Evolutionary conservation across 148 eudicot species (phyloP), one percentile per base, ranked within the genome.

Genomic region (Rhododendron kiyosumense): DNA sequence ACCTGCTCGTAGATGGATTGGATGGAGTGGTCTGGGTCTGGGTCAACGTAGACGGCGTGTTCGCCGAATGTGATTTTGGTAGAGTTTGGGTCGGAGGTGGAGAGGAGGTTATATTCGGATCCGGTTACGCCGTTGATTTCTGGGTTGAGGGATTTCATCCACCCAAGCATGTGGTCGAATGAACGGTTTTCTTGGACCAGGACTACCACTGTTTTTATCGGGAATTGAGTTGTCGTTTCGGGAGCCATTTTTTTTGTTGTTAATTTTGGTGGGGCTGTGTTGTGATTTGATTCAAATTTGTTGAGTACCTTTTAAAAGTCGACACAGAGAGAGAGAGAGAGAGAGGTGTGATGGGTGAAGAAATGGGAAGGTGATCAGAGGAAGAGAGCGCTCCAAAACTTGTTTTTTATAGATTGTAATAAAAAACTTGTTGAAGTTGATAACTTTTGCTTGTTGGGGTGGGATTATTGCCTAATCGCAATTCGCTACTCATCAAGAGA

Each of bases 1-100:
- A 93, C 83, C 92, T 92, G 93, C 79, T 92, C 93, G 85, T 92
- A 92, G 24, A 91, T 88, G 85, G 75, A 92, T 76, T 92, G 92
- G 51, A 92, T 89, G 48, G 94, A 90, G 84, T 92, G 94, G 17
- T 89, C 92, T 6, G 94, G 94, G 88, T 91, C 94, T 74, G 89
- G 89, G 76, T 92, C 94, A 3, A 92, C 93, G 15, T 87, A 91
- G 10, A 81, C 79, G 2, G 94, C 87, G 1, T 81, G 78, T 78
- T 91, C 59, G 0, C 89, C 85, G 48, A 88, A 92, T 11, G 86
- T 38, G 24, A 92, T n/a, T 5, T 88, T 86, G 49, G 49, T 51
- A 2, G 92, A 87, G 48, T 63, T 82, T 0, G 88, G 83, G 81
- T 89, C 89, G 10, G 87, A 86, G 22, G 90, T 88, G 20, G 83